Evolutionary conservation across 805 yeast genomes (phyloP).

Genomic region (Teunomyces kruisii): DNA sequence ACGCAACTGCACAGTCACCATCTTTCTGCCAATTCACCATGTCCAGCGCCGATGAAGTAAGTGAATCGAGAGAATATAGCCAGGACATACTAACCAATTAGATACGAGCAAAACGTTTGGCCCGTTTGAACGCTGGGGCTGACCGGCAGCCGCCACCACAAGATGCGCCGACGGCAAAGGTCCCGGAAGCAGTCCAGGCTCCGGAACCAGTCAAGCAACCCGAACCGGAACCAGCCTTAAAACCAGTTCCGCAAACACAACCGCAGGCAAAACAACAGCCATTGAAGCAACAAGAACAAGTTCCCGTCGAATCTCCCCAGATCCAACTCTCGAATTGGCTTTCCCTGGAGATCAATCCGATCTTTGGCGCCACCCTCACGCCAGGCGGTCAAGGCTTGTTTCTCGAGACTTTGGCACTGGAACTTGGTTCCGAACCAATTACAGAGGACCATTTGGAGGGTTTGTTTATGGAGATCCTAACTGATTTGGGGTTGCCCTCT

Average conservation of each 20-base stretch:
- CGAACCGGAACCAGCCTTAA: neutral
- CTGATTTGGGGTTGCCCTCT: constrained; percentile 51
- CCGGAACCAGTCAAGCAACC: constrained; percentile 1
- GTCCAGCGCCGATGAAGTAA: constrained; percentile 18
- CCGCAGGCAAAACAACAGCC: neutral
- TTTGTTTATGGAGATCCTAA: constrained; percentile 53
- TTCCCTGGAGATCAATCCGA: constrained; percentile 31
- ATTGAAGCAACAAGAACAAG: neutral
- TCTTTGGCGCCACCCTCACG: constrained; percentile 32
- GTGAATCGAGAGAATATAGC: neutral
- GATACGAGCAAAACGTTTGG: constrained; percentile 55
- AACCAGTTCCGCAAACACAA: neutral
- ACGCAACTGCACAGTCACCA: neutral
- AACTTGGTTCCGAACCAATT: constrained; percentile 19
- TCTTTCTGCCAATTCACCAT: neutral
- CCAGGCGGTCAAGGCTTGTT: constrained; percentile 15
- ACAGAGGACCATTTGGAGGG: constrained; percentile 44
- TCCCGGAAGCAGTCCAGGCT: neutral
- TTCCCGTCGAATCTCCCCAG: constrained; percentile 5
- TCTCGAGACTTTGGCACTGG: constrained; percentile 25
- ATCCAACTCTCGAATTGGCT: constrained; percentile 33
- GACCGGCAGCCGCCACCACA: neutral
- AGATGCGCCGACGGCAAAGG: constrained; percentile 4
- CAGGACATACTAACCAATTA: constrained; percentile 18
- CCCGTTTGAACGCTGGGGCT: constrained; percentile 36